These are phyloP conservation scores for Quercus rubra DNA, from an alignment of 306 rosid species.

Conservation along the genomic window DNA sequence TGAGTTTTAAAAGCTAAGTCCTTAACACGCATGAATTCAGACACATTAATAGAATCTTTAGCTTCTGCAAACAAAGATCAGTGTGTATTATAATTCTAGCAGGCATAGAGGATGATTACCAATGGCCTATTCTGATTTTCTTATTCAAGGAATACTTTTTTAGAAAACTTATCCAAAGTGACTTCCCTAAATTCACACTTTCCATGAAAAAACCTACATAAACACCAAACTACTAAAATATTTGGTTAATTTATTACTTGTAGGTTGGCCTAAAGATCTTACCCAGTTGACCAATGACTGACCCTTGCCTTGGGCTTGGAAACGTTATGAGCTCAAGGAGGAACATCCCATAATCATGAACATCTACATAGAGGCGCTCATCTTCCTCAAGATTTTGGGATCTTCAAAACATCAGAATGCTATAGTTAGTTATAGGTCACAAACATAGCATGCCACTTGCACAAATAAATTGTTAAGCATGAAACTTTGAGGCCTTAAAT, in stretches of 20 bases:
- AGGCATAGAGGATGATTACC: neutral
- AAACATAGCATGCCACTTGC: neutral
- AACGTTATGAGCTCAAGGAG: slow-evolving; percentile 29
- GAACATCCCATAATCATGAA: slow-evolving; percentile 22
- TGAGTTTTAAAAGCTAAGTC: no score
- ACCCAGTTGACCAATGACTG: slow-evolving; percentile 25
- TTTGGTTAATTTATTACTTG: neutral
- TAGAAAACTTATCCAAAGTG: neutral
- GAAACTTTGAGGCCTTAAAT: no score
- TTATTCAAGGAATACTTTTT: neutral
- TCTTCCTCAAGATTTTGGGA: slow-evolving; percentile 3
- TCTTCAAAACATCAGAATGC: slow-evolving; percentile 4
- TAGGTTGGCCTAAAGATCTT: slow-evolving; percentile 10
- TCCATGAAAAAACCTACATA: neutral
- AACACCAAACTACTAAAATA: neutral
- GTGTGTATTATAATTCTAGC: neutral
- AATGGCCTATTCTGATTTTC: no score
- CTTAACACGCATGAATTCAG: no score
- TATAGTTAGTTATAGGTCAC: no score
- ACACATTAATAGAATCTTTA: neutral
- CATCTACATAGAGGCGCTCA: slow-evolving; percentile 3
- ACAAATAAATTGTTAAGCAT: no score
- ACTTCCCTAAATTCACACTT: neutral
- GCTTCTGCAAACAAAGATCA: neutral
- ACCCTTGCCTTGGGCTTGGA: slow-evolving; percentile 5